Conservation (phyloP, 2,329 filamentous ascomycete species). For the Colletotrichum orbiculare region DNA sequence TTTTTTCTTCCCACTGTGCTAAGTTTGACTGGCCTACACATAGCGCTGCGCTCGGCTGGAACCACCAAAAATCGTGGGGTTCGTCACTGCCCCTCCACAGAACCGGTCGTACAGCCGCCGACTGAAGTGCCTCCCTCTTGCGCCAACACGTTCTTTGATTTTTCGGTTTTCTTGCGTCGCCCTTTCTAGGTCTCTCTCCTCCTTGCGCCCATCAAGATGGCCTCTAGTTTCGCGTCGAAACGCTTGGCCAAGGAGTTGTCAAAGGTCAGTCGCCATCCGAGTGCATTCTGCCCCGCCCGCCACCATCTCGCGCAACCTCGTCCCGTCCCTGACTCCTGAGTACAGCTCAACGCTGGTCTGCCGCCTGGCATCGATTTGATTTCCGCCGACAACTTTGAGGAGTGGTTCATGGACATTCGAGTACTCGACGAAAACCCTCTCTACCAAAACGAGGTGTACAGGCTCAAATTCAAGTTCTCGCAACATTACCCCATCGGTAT, state of each 20-base stretch:
- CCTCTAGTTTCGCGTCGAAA: conserved; percentile 63
- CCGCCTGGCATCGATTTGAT: conserved; percentile 82
- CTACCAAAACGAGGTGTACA: conserved; percentile 82
- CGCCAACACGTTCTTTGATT: conserved; percentile 2
- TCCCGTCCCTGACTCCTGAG: conserved; percentile 11
- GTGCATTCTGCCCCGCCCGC: neutral
- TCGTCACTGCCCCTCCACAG: conserved; percentile 33
- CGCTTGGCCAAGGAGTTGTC: conserved; percentile 68
- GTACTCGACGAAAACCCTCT: conserved; percentile 93
- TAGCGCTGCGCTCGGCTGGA: conserved; percentile 26
- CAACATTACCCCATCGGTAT: conserved; percentile 89
- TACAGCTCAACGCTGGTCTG: conserved; percentile 56
- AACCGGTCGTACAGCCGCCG: conserved; percentile 28
- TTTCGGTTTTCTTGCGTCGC: neutral
- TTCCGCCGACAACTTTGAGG: conserved; percentile 82
- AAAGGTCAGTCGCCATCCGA: conserved; percentile 56
- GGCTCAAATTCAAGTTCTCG: conserved; percentile 88
- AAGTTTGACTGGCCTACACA: too few species aligned
- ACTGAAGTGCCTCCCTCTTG: conserved; percentile 3
- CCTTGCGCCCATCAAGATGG: conserved; percentile 43
- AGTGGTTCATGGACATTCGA: conserved; percentile 92
- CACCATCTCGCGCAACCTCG: neutral
- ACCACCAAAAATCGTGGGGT: conserved; percentile 35
- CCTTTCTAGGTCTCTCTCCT: neutral
- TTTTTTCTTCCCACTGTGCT: conserved; percentile 6